Percentiles rank a stretch among this genome's conserved stretches.
phyloP scores from a whole-genome alignment of 257 asterid genomes.

The Solanum chilense region DNA sequence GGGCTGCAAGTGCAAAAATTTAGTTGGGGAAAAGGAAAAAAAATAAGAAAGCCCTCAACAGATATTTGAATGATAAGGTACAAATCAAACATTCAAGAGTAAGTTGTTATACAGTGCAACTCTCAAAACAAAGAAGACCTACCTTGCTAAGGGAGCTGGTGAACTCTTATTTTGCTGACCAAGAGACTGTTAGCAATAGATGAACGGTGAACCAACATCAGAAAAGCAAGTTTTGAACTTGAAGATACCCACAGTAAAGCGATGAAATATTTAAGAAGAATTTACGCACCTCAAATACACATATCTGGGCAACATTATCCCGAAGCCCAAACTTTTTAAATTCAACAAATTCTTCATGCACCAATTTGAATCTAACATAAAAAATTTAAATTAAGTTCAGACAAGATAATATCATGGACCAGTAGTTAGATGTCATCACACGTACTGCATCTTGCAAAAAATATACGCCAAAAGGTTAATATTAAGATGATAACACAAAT shows the following conservation, averaged over 20 bases:
- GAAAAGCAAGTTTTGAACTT: not conserved
- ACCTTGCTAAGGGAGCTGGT: constrained; percentile 42
- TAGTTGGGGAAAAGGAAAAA: not conserved
- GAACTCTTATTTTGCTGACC: constrained; percentile 15
- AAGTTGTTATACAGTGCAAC: not conserved
- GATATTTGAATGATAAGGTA: not conserved
- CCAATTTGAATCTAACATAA: constrained; percentile 71
- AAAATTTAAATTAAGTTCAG: not conserved
- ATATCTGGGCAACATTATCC: constrained; percentile 94
- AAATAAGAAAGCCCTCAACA: not conserved
- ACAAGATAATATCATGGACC: not conserved
- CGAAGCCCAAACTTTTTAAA: constrained; percentile 71
- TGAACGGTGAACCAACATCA: not conserved
- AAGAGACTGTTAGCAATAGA: constrained; percentile 40
- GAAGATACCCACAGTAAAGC: not conserved
- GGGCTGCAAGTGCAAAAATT: constrained; percentile 31
- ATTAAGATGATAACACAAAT: not conserved
- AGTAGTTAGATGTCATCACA: not conserved
- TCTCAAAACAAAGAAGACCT: not conserved
- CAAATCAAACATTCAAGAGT: not conserved
- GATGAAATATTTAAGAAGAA: not conserved
- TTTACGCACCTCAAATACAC: constrained; percentile 72
- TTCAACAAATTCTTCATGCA: constrained; percentile 81
- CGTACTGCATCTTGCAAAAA: not conserved
- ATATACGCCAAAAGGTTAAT: not conserved